A percentile compares a stretch with the other conserved stretches of the same genome.
Evolutionary conservation across 352 stramenopile genomes (phyloP).

Genomic region (Phytophthora meadii): DNA sequence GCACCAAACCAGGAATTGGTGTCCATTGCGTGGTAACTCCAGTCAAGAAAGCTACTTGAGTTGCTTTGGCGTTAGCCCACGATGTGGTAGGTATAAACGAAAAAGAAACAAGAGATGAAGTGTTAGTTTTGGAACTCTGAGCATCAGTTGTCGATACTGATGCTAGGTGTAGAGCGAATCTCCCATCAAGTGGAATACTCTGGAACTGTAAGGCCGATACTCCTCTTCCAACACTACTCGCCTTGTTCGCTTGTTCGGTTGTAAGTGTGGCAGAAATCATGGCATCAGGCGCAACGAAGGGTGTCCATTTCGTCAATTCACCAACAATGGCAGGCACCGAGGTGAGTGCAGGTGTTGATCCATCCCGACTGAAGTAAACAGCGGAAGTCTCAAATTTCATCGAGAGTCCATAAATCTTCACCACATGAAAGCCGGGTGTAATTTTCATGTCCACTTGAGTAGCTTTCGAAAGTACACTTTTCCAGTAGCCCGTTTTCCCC

Average conservation of each 20-base stretch:
- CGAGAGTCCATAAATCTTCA: constrained; percentile 58
- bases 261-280: constrained; percentile 33
- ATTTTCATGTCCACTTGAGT: constrained; percentile 53
- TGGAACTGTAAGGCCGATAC: constrained; percentile 57
- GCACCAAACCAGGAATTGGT: constrained; percentile 38
- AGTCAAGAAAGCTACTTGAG: constrained; percentile 36
- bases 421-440: constrained; percentile 40
- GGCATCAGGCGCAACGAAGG: constrained; percentile 41
- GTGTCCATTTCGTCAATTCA: constrained; percentile 49
- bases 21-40: constrained; percentile 41
- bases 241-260: constrained; percentile 43
- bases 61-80: constrained; percentile 25
- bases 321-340: constrained; percentile 34
- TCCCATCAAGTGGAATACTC: constrained; percentile 38
- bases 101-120: constrained; percentile 49
- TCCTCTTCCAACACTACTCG: constrained; percentile 48
- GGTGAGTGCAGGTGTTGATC: constrained; percentile 30
- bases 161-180: constrained; percentile 47
- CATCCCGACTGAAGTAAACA: constrained; percentile 56
- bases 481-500: constrained; percentile 52
- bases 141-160: constrained; percentile 44
- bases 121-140: constrained; percentile 44
- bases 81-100: constrained; percentile 45
- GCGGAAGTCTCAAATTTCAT: constrained; percentile 55
- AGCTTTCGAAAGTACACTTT: constrained; percentile 41